Evolutionary conservation across 495 filamentous ascomycete genomes (phyloP), one percentile per base, ranked within the genome.

Genomic region (Talaromyces borbonicus): DNA sequence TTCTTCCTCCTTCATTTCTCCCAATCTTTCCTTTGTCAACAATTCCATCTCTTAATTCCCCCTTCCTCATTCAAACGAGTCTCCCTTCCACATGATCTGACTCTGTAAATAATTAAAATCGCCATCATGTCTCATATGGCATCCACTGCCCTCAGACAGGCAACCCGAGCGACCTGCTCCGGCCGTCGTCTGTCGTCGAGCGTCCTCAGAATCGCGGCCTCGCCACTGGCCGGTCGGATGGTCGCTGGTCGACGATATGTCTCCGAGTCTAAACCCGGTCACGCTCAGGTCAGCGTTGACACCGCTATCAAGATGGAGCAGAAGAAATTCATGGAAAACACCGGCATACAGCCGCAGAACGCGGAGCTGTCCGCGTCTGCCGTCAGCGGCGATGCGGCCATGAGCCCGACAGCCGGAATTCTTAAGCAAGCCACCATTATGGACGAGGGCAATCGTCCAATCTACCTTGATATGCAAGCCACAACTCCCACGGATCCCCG

Each of bases 381-480:
- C 18, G 62, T 79, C 49, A 73, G 73, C 42, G 80, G 67, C 1
- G 82, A 88, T 52, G 66, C 76, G 15, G 77, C 79, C 54, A 75
- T 94, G 75, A 90, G 81, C 62, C 88, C 89, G 7, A 73, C 84
- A 49, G 88, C 87, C 40, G 85, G 82, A 66, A 84, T 96, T 37
- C 75, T 99, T 36, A 93, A 92, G 65, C 84, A 95, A 58, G 93
- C 89, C 2, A 87, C 85, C 22, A 71, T 95, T 46, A 85, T 97
- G 84, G 92, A 95, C 57, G 80, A 95, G 67, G 92, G 93, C 51
- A 80, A 85, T 43, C 78, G 92, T 26, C 92, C 92, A 12, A 96
- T 98, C 54, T 98, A 97, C 56, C 82, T 98, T 30, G 92, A 98
- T 58, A 94, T 94, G 86, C 92, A 99, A 68, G 90, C 92, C 12